Base-by-base conservation (phyloP, 2,329 filamentous ascomycete species). In the Monilinia fructicola region DNA sequence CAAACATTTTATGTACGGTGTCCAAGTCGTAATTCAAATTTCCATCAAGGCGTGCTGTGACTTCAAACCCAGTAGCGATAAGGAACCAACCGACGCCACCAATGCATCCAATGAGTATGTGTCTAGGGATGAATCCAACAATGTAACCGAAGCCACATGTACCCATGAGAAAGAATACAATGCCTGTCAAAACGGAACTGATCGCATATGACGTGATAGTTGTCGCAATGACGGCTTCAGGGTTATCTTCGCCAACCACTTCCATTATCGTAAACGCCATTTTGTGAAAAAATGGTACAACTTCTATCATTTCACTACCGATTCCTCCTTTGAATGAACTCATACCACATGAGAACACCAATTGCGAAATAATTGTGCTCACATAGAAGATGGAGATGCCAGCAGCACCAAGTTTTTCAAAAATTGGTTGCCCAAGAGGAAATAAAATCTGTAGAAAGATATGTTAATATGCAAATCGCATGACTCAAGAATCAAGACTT, bases 351-450 rank as follows among this genome's bases (percentile, higher is more conserved):
- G 94, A 97, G 76, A 94, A 98, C 21, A 92, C 90, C 62, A 99
- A 78, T 76, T 99, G 95, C 0, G 95, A 91, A 52, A 98, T 85
- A 70, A 99, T 97, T 67, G 93, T 97, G 82, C 93, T 97, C 72
- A 99, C 91, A 77, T 98, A 99, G 80, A 98, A 99, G 79, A 99
- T 97, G 0, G 95, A 97, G 66, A 99, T 97, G 31, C 95, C 95
- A 66, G 97, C 94, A 0, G 94, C 89, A 1, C 94, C 95, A 9
- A 98, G 86, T 69, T 90, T 85, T 38, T 90, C 86, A 77, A 99
- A 99, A 26, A 97, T 85, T 10, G 91, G 87, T 69, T 91, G 90
- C 9, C 94, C 93, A 0, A 99, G 83, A 0, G 95, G 95, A 71
- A 99, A 99, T 16, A 99, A 80, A 74, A 97, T 97, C 90, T 66